Base-by-base conservation (phyloP, 1,139 yeast genomes). In the Geotrichum klebahnii region DNA sequence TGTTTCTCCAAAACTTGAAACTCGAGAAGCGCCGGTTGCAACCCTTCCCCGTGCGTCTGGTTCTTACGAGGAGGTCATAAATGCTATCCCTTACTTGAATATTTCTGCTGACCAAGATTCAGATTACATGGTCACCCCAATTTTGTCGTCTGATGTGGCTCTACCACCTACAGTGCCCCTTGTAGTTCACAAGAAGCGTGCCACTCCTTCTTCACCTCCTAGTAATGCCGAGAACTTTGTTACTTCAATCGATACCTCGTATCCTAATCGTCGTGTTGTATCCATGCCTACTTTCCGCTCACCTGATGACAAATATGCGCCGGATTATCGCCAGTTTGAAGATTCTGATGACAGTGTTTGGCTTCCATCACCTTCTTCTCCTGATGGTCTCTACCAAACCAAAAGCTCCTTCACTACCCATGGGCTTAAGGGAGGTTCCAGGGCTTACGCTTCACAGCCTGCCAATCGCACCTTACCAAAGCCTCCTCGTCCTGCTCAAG, bases 41-140 rank as follows among this genome's bases (percentile, higher is more conserved):
- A n/a, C n/a, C n/a, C n/a, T n/a, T n/a, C n/a, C n/a, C n/a, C n/a
- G n/a, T n/a, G n/a, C n/a, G n/a, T 38, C 48, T 5, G 22, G 33
- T 6, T 52, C 55, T 35, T 49, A 45, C 17, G 52, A 52, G 16
- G 55, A 52, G 28, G 46, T 40, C n/a, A 46, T 38, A 19, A 40
- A 37, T 40, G 42, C 55, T 12, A 49, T 52, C 44, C 55, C 55
- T 19, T 48, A 46, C 14, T 12, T 48, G 9, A 36, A 20, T 20
- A 33, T 23, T 6, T 32, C 44, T 14, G 39, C 29, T 9, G 53
- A 24, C 8, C 24, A 19, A 14, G 52, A 48, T 17, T 34, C 37
- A 10, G 51, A 49, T 17, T 43, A 43, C n/a, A 17, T 45, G 9
- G 44, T 49, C 8, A 39, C 36, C 6, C 55, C 50, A 9, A 52